phyloP scores from a whole-genome alignment of 306 rosid species.

The Dryas drummondii region DNA sequence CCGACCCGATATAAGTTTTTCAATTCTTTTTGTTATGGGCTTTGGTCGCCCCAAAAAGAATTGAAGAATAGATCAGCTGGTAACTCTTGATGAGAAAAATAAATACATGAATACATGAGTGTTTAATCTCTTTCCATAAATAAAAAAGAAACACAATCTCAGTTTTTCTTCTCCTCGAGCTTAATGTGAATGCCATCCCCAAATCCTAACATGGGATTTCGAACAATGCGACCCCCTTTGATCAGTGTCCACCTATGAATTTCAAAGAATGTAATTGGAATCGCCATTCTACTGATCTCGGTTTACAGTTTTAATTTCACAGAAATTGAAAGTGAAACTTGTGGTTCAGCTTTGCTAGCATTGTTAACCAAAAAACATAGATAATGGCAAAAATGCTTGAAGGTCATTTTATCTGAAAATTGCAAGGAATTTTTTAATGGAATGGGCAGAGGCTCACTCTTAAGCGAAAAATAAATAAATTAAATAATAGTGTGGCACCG shows the following conservation, averaged over 20 bases:
- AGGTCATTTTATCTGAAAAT: too few species aligned
- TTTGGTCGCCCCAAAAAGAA: too few species aligned
- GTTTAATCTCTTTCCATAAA: too few species aligned
- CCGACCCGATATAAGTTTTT: too few species aligned
- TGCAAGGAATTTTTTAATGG: too few species aligned
- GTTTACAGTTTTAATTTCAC: neutral
- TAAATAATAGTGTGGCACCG: too few species aligned
- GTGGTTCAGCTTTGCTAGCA: neutral
- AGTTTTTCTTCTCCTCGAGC: neutral
- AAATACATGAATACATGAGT: too few species aligned
- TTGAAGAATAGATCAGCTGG: too few species aligned
- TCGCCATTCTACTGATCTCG: neutral
- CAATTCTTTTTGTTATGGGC: too few species aligned
- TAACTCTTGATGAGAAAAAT: too few species aligned
- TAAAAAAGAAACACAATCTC: neutral
- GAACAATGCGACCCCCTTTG: slow-evolving; percentile 26
- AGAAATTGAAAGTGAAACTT: neutral
- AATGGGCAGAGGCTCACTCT: too few species aligned
- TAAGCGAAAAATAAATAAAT: too few species aligned
- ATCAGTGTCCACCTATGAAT: slow-evolving; percentile 20
- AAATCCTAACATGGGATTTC: slow-evolving; percentile 25
- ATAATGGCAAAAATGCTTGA: neutral
- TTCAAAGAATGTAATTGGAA: neutral
- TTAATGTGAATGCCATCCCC: slow-evolving; percentile 28
- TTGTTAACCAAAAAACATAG: neutral